A percentile compares a stretch with the other conserved stretches of the same genome.
Conservation (phyloP, 2,329 filamentous ascomycete species). For the Coniella vitis region DNA sequence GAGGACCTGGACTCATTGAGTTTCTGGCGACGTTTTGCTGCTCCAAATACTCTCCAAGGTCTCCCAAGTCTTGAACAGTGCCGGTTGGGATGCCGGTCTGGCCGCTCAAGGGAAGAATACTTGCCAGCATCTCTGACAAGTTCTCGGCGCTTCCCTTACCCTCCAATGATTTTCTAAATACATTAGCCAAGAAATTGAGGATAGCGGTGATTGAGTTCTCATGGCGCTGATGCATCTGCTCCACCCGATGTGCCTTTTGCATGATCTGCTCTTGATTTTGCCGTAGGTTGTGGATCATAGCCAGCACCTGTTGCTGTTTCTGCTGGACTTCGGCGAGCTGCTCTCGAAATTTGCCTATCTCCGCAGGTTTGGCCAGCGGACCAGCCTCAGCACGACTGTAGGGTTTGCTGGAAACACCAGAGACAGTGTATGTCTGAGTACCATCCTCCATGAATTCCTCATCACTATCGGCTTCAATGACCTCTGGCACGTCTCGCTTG, state of each 20-base stretch:
- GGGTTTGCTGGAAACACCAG: constrained; percentile 27
- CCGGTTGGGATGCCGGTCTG: constrained; percentile 42
- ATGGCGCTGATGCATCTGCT: constrained; percentile 89
- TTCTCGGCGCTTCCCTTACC: constrained; percentile 70
- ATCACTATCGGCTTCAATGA: constrained; percentile 60
- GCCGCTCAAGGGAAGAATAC: constrained; percentile 53
- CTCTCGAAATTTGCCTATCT: constrained; percentile 68
- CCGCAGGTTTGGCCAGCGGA: constrained; percentile 54
- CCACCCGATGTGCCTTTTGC: constrained; percentile 80
- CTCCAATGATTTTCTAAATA: constrained; percentile 90
- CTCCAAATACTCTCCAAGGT: constrained; percentile 53
- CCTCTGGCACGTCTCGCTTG: constrained; percentile 32
- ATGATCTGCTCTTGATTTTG: constrained; percentile 84
- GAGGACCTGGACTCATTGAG: constrained; percentile 30
- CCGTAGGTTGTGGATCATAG: constrained; percentile 71
- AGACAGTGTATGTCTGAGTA: constrained; percentile 16
- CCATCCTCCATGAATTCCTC: constrained; percentile 38
- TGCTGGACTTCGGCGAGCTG: constrained; percentile 78
- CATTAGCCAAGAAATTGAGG: constrained; percentile 89
- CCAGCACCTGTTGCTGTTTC: constrained; percentile 80
- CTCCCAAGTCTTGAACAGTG: constrained; percentile 55
- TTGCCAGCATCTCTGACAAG: constrained; percentile 76
- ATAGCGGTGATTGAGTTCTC: constrained; percentile 99
- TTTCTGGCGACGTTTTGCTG: constrained; percentile 33
- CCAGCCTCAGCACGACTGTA: constrained; percentile 38